Conservation (phyloP, 208 protist genomes). For the Phytomonas sp. region DNA sequence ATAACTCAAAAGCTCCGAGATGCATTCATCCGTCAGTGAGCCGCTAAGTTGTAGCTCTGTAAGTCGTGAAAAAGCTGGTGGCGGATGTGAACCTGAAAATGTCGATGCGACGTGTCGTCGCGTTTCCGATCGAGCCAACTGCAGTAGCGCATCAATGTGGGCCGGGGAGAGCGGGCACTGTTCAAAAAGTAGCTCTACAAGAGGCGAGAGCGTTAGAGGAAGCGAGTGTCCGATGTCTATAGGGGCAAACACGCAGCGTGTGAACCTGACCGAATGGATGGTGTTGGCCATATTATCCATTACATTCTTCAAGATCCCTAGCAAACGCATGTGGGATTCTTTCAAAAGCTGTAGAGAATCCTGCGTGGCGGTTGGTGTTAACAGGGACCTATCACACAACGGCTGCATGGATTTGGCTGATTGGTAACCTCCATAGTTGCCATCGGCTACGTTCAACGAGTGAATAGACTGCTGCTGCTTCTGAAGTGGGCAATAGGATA, state of each 20-base stretch:
- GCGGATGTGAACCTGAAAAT: background rate
- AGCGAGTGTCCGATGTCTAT: constrained; percentile 28
- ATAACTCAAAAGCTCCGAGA: constrained; percentile 44
- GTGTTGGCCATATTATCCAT: constrained; percentile 14
- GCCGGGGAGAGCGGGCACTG: constrained; percentile 46
- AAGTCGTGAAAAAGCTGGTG: constrained; percentile 19
- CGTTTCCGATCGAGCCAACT: constrained; percentile 13
- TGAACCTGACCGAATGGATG: constrained; percentile 31
- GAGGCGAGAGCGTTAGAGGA: constrained; percentile 20
- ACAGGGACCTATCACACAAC: background rate
- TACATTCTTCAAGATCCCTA: constrained; percentile 35
- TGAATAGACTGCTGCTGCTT: background rate
- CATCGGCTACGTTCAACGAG: background rate
- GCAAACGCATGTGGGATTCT: constrained; percentile 28
- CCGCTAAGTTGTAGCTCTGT: constrained; percentile 61
- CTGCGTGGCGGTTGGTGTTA: background rate
- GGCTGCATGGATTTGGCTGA: background rate
- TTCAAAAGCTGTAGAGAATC: constrained; percentile 2
- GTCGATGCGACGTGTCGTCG: background rate
- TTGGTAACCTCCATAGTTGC: background rate
- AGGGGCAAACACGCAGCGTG: constrained; percentile 37
- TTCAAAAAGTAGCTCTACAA: constrained; percentile 39
- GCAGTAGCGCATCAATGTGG: constrained; percentile 49
- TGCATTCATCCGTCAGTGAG: constrained; percentile 34
- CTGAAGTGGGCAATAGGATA: background rate